These are phyloP conservation scores for Myxozyma monticola DNA, from an alignment of 805 yeast genomes.

Conservation along the genomic window DNA sequence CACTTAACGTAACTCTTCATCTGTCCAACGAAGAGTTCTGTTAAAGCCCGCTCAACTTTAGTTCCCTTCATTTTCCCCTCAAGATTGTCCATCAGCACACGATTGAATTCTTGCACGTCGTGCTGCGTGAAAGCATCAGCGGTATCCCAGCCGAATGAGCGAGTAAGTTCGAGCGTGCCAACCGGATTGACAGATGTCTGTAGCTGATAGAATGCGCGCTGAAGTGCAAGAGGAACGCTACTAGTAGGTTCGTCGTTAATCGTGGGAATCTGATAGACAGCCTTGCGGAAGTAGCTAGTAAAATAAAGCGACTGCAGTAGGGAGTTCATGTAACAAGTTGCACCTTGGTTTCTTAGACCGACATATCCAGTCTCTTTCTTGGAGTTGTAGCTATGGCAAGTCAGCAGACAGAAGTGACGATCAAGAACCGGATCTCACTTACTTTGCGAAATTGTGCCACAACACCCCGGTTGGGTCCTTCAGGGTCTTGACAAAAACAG, in stretches of 20 bases:
- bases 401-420: background rate
- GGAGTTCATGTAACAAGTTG: slow-evolving; percentile 95
- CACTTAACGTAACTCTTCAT: slow-evolving; percentile 95
- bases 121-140: slow-evolving; percentile 96
- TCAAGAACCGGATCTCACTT: slow-evolving; percentile 14
- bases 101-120: slow-evolving; percentile 94
- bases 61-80: slow-evolving; percentile 92
- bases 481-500: slow-evolving; percentile 73
- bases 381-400: slow-evolving; percentile 59
- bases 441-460: slow-evolving; percentile 82
- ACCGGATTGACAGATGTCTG: slow-evolving; percentile 73
- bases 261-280: slow-evolving; percentile 89
- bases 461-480: slow-evolving; percentile 91
- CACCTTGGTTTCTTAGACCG: slow-evolving; percentile 95
- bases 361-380: slow-evolving; percentile 85
- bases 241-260: slow-evolving; percentile 52
- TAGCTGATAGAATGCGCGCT: slow-evolving; percentile 79
- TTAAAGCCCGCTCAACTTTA: slow-evolving; percentile 68
- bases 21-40: slow-evolving; percentile 88
- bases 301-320: slow-evolving; percentile 85
- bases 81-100: slow-evolving; percentile 91
- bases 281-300: slow-evolving; percentile 75
- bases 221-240: slow-evolving; percentile 80
- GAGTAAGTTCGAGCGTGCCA: slow-evolving; percentile 82
- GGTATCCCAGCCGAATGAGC: slow-evolving; percentile 95